phyloP scores from a whole-genome alignment of 2,329 filamentous ascomycete genomes.

The Hymenotorrendiella dingleyae region DNA sequence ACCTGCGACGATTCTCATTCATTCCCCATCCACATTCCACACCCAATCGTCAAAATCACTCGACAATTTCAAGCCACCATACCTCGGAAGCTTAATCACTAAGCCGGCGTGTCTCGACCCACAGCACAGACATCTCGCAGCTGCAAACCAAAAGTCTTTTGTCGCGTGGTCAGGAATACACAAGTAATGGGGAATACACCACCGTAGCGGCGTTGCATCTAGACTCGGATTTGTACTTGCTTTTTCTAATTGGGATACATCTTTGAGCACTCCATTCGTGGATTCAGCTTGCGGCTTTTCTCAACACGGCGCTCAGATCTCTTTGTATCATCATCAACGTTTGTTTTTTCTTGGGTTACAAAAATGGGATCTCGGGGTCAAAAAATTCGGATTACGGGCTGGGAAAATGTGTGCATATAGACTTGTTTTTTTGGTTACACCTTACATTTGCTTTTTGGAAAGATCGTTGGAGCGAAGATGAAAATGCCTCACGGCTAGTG shows the following conservation, averaged over 20 bases:
- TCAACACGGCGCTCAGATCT: too few species aligned
- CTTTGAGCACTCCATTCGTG: too few species aligned
- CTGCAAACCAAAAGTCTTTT: slow-evolving; percentile 4
- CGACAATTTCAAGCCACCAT: slow-evolving; percentile 7
- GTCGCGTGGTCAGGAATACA: slow-evolving; percentile 6
- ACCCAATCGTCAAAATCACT: slow-evolving; percentile 6
- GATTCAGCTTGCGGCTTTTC: too few species aligned
- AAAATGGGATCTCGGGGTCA: too few species aligned
- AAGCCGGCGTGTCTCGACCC: slow-evolving; percentile 20
- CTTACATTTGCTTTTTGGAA: too few species aligned
- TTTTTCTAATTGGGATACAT: slow-evolving; percentile 6
- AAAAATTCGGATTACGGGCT: too few species aligned
- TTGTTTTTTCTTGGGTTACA: too few species aligned
- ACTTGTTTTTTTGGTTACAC: too few species aligned
- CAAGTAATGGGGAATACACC: slow-evolving; percentile 6
- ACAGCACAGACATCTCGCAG: slow-evolving; percentile 18
- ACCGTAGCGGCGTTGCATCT: slow-evolving; percentile 22
- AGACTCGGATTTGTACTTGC: slow-evolving; percentile 15
- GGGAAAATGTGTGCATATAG: too few species aligned
- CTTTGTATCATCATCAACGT: slow-evolving; percentile 13
- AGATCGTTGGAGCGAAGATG: too few species aligned
- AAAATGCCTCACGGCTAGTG: too few species aligned
- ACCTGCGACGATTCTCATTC: slow-evolving; percentile 27
- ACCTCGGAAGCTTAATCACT: slow-evolving; percentile 1
- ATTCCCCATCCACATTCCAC: slow-evolving; percentile 18